A percentile compares a stretch with the other conserved stretches of the same genome.
phyloP scores from a whole-genome alignment of 768 basidiomycete genomes.

The Fomitopsis serialis region DNA sequence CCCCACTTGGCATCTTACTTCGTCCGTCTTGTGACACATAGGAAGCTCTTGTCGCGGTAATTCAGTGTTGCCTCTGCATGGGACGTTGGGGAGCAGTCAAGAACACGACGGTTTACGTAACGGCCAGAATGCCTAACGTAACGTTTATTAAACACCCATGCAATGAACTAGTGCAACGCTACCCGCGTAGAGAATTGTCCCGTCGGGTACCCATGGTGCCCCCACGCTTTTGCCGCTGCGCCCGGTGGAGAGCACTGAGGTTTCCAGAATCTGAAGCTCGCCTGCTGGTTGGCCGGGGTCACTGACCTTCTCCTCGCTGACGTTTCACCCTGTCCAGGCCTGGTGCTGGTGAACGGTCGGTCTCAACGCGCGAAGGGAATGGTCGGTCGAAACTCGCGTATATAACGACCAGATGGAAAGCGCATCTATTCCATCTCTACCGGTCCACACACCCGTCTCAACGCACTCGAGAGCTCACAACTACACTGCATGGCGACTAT shows the following conservation, averaged over 20 bases:
- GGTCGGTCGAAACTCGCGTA: not conserved
- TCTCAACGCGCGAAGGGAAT: not conserved
- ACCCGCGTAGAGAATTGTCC: not conserved
- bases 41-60: not conserved
- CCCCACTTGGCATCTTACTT: not conserved
- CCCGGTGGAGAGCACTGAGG: not conserved
- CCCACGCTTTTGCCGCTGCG: not conserved
- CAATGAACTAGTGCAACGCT: not conserved
- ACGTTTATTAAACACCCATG: not conserved
- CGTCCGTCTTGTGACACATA: not conserved
- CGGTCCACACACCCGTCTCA: not conserved
- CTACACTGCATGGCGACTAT: not conserved
- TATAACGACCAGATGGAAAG: not conserved
- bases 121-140: not conserved
- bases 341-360: not conserved
- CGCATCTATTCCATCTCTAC: not conserved
- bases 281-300: not conserved
- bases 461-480: not conserved
- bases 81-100: not conserved
- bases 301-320: not conserved
- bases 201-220: not conserved
- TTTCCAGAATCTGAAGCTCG: not conserved
- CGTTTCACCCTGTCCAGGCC: not conserved
- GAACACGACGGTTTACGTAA: not conserved
- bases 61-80: not conserved